Evolutionary conservation across 2,329 filamentous ascomycete genomes (phyloP).

Genomic region (Plenodomus lindquistii): DNA sequence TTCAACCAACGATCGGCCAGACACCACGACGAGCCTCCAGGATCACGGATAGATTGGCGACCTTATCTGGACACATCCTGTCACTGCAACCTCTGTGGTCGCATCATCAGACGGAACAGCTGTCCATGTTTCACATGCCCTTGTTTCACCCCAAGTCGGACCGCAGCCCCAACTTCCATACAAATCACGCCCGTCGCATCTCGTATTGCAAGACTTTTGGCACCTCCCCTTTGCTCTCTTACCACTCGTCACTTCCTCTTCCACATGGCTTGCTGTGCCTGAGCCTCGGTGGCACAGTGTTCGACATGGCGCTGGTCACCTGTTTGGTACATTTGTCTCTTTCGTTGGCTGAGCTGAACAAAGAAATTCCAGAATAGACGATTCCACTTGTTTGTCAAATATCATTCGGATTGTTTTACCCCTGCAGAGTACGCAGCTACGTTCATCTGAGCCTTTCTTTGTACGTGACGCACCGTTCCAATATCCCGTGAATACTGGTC

Average conservation of each 20-base stretch:
- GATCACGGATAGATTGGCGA: background rate
- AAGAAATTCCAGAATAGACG: slow-evolving; percentile 12
- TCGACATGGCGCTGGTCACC: slow-evolving; percentile 34
- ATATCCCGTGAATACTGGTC: background rate
- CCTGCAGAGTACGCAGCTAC: background rate
- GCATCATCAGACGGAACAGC: slow-evolving; percentile 24
- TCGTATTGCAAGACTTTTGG: slow-evolving; percentile 26
- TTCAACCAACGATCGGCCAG: too few relatives aligned
- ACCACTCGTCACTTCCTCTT: slow-evolving; percentile 1
- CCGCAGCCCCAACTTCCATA: too few relatives aligned
- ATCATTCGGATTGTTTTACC: background rate
- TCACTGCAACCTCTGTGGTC: slow-evolving; percentile 34
- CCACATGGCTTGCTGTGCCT: slow-evolving; percentile 24
- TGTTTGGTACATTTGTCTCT: slow-evolving; percentile 27
- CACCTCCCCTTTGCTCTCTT: slow-evolving; percentile 6
- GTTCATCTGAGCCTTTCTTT: background rate
- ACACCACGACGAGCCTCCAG: background rate
- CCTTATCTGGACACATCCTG: background rate
- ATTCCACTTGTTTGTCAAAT: slow-evolving; percentile 14
- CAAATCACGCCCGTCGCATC: slow-evolving; percentile 2
- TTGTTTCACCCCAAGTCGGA: slow-evolving; percentile 17
- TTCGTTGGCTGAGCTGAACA: slow-evolving; percentile 13
- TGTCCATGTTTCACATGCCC: slow-evolving; percentile 35
- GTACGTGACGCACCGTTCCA: slow-evolving; percentile 8
- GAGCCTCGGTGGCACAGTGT: slow-evolving; percentile 27